A percentile compares a stretch with the other conserved stretches of the same genome.
These are phyloP conservation scores for Fusarium paranaense DNA, from an alignment of 2,329 filamentous ascomycete genomes.

Conservation along the genomic window DNA sequence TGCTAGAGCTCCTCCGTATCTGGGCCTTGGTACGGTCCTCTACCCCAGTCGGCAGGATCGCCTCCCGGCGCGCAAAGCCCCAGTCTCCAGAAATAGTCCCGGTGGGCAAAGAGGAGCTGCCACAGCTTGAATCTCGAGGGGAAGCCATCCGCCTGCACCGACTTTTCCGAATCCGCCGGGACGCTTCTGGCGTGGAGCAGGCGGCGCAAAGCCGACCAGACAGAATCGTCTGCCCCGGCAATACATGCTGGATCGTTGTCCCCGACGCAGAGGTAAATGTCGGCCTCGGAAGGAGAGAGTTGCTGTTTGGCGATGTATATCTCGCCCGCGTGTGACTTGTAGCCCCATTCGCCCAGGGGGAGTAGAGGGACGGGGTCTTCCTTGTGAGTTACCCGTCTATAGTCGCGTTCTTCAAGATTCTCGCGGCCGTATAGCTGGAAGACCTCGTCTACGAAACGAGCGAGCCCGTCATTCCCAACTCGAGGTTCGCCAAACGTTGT, in stretches of 20 bases:
- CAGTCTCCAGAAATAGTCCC: constrained; percentile 96
- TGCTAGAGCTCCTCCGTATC: constrained; percentile 53
- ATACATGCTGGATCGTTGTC: constrained; percentile 79
- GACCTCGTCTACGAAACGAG: constrained; percentile 64
- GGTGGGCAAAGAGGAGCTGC: constrained; percentile 92
- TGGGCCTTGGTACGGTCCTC: constrained; percentile 59
- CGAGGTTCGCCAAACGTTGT: constrained; percentile 95
- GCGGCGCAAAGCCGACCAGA: constrained; percentile 43
- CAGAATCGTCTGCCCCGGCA: constrained; percentile 63
- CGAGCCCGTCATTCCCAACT: constrained; percentile 69
- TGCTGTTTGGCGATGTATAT: constrained; percentile 82
- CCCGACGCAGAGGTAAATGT: constrained; percentile 79
- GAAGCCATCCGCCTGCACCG: constrained; percentile 58
- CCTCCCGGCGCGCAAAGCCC: constrained; percentile 89
- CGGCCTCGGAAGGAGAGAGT: constrained; percentile 74
- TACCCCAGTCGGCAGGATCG: constrained; percentile 75
- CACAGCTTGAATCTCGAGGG: constrained; percentile 79
- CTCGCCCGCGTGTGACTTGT: constrained; percentile 85
- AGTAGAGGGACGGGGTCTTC: constrained; percentile 91
- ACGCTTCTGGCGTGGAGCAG: constrained; percentile 40
- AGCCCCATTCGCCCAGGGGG: constrained; percentile 90
- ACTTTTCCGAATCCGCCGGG: constrained; percentile 37
- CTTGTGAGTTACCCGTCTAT: constrained; percentile 85
- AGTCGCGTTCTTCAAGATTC: constrained; percentile 56
- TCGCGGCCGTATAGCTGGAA: constrained; percentile 57